Evolutionary conservation across 192 early-diverging fungal genomes (phyloP), one percentile per base, ranked within the genome.

Genomic region (Coemansia sp.): DNA sequence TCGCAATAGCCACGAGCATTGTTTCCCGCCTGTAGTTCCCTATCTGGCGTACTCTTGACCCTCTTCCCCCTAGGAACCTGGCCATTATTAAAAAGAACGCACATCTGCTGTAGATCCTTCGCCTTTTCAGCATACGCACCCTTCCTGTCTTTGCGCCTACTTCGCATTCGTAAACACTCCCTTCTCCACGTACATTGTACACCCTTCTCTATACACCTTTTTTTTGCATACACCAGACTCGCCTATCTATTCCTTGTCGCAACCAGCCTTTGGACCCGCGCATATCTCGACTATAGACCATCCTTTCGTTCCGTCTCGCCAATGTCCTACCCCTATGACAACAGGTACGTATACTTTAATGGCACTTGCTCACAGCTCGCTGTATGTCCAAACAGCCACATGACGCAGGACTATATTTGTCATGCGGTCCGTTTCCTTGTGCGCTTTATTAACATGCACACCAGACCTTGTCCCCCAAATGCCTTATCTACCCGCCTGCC

Each of bases 241-340:
- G 6, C 40, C 68, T 33, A 15, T 47, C 49, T 54, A 18, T 34
- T 41, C 27, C 31, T 6, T 51, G 44, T 15, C 24, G 38, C 18
- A 12, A 64, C 43, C n/a, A 4, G 5, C 24, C 22, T 20, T 46
- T 33, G 27, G 11, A 9, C 3, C 27, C 12, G 38, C 29, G 47
- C 43, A 22, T 29, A 20, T 29, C 67, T 46, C 27, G 20, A 16
- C 31, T 61, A 42, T 61, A 57, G 27, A 69, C 54, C 34, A 60
- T 27, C 33, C 10, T 54, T 34, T n/a, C 38, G 11, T 36, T 24
- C 20, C 47, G 47, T n/a, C 47, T 5, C 54, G 18, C 41, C 38
- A 65, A 82, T 82, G 79, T 70, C 79, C 41, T 76, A 82, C 67
- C 74, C 79, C 52, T 82, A 82, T 65, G 79, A 76, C 60, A 74